phyloP scores from a whole-genome alignment of 2,329 filamentous ascomycete species.

The Aspergillus sp. region DNA sequence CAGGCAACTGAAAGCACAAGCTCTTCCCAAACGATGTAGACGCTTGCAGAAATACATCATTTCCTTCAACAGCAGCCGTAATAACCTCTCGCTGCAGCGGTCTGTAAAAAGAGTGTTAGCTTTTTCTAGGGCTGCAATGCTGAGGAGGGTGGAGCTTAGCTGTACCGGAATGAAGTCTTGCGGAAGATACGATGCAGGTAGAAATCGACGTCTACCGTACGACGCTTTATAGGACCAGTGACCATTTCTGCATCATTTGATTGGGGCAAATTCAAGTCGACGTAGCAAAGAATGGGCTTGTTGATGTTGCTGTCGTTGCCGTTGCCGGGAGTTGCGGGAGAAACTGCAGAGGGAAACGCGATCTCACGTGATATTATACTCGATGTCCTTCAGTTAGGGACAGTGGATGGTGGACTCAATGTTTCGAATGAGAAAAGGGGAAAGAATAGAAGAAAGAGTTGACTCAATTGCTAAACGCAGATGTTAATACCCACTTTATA shows the following conservation, averaged over 20 bases:
- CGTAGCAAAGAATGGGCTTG: too few species aligned
- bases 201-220: constrained; percentile 58
- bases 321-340: background rate
- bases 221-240: constrained; percentile 15
- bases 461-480: too few species aligned
- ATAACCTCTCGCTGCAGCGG: constrained; percentile 86
- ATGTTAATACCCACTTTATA: too few species aligned
- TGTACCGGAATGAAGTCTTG: constrained; percentile 63
- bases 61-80: constrained; percentile 64
- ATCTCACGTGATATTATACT: constrained; percentile 20
- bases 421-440: background rate
- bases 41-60: constrained; percentile 91
- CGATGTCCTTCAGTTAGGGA: constrained; percentile 4
- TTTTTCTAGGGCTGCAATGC: background rate
- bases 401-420: background rate
- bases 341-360: constrained; percentile 8
- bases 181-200: constrained; percentile 65
- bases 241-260: constrained; percentile 23
- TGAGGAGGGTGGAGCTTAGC: background rate
- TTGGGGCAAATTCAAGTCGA: background rate
- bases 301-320: background rate
- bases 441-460: too few species aligned
- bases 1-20: constrained; percentile 84
- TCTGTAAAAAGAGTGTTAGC: constrained; percentile 35
- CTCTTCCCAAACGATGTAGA: constrained; percentile 73